These are phyloP conservation scores for Colletotrichum lindemuthianum DNA, from an alignment of 2,329 filamentous ascomycete species.

Conservation along the genomic window DNA sequence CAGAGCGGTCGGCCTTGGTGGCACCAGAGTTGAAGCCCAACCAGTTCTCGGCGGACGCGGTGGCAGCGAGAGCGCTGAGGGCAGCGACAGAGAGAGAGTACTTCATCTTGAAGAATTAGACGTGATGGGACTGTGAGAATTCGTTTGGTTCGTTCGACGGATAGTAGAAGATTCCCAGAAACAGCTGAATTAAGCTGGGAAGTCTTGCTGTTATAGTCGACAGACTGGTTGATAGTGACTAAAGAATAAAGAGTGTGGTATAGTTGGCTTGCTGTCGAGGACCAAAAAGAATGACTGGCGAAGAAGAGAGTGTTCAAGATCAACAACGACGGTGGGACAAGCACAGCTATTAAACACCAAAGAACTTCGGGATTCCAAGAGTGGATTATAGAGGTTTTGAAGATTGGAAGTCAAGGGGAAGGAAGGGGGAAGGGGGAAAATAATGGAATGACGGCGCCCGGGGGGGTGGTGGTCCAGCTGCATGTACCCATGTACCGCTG, in stretches of 20 bases:
- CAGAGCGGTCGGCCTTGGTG: conserved; percentile 56
- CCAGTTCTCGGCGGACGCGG: conserved; percentile 57
- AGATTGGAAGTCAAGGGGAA: conserved; percentile 3
- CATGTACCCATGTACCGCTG: too few relatives aligned
- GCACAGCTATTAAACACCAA: conserved; percentile 30
- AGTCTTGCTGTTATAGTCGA: too few relatives aligned
- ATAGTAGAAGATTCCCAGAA: background rate
- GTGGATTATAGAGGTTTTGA: background rate
- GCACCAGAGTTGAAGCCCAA: conserved; percentile 65
- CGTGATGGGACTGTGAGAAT: background rate
- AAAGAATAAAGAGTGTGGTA: conserved; percentile 25
- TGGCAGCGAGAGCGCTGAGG: conserved; percentile 51
- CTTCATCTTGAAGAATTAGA: conserved; percentile 43
- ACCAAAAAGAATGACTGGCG: conserved; percentile 34
- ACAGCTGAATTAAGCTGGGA: too few relatives aligned
- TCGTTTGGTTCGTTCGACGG: conserved; percentile 15
- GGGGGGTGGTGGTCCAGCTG: conserved; percentile 18
- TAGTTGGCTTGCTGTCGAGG: conserved; percentile 25
- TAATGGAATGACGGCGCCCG: conserved; percentile 24
- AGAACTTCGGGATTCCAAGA: conserved; percentile 14
- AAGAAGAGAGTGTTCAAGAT: conserved; percentile 7
- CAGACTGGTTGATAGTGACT: conserved; percentile 24
- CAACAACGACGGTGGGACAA: conserved; percentile 27
- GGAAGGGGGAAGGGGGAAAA: conserved; percentile 24
- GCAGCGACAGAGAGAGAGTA: conserved; percentile 51